Percentiles rank a stretch among this genome's conserved stretches.
These are phyloP conservation scores for Populus davidiana DNA, from an alignment of 345 rosid species.

Conservation along the genomic window DNA sequence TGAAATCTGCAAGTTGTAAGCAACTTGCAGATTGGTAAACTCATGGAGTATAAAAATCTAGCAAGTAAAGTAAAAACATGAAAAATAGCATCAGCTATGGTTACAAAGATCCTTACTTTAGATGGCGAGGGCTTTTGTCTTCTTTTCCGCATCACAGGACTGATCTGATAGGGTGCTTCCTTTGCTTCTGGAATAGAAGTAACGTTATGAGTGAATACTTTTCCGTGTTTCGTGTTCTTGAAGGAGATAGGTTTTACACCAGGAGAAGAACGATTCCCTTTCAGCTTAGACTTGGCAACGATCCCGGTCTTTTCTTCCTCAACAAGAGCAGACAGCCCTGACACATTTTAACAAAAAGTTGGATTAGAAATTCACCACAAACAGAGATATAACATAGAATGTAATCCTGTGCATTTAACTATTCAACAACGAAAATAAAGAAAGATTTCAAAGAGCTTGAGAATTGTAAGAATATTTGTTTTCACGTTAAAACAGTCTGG, in stretches of 20 bases:
- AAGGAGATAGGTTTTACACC: constrained; percentile 38
- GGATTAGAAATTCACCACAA: constrained; percentile 15
- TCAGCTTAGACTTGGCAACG: constrained; percentile 42
- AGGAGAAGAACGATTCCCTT: constrained; percentile 39
- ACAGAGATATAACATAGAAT: not conserved
- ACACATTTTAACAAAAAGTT: constrained; percentile 14
- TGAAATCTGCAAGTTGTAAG: constrained; percentile 42
- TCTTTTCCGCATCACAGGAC: constrained; percentile 44
- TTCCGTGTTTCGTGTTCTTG: constrained; percentile 43
- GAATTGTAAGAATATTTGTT: not conserved
- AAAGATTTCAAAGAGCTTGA: not conserved
- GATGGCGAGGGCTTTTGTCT: constrained; percentile 56
- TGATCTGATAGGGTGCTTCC: constrained; percentile 37
- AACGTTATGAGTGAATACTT: constrained; percentile 27
- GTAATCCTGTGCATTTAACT: not conserved
- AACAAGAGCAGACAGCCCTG: constrained; percentile 55
- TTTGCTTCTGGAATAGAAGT: constrained; percentile 40
- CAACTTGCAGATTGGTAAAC: constrained; percentile 24
- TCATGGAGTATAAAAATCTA: constrained; percentile 16
- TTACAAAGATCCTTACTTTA: constrained; percentile 43
- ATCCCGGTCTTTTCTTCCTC: constrained; percentile 46
- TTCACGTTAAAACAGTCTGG: not conserved
- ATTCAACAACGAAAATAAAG: not conserved
- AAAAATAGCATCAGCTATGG: not conserved
- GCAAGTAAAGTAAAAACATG: constrained; percentile 10